A percentile compares a stretch with the other conserved stretches of the same genome.
These are phyloP conservation scores for Globisporangium heterothallicum DNA, from an alignment of 352 stramenopile species.

Conservation along the genomic window DNA sequence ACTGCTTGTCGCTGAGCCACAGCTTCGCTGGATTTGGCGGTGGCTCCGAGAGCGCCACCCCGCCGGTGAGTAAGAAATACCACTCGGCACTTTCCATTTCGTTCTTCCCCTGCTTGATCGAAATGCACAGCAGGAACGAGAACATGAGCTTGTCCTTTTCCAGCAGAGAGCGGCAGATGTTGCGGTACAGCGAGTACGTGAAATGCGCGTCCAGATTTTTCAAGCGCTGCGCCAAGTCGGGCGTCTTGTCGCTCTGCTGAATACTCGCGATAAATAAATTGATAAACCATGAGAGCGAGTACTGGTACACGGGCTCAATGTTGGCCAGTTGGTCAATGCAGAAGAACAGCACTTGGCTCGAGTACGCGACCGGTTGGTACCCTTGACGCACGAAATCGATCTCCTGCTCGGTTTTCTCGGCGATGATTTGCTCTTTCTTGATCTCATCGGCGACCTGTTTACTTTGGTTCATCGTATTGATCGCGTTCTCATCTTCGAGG, in stretches of 20 bases:
- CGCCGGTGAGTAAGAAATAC: conserved; percentile 93
- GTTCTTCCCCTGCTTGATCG: conserved; percentile 77
- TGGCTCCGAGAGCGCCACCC: conserved; percentile 85
- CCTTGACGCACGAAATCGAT: conserved; percentile 86
- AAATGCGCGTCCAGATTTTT: conserved; percentile 86
- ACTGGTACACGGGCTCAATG: conserved; percentile 93
- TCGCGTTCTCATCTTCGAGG: conserved; percentile 90
- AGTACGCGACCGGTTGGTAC: conserved; percentile 89
- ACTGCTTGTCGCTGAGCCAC: conserved; percentile 91
- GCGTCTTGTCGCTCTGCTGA: conserved; percentile 68
- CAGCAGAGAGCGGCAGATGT: conserved; percentile 89
- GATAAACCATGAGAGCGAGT: conserved; percentile 92
- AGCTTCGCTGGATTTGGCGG: conserved; percentile 85
- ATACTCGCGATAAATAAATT: conserved; percentile 90
- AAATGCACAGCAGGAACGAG: conserved; percentile 86
- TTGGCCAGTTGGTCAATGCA: conserved; percentile 92
- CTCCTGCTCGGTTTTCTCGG: conserved; percentile 87
- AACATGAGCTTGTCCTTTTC: conserved; percentile 95
- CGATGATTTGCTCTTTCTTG: conserved; percentile 89
- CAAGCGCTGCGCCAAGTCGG: conserved; percentile 72
- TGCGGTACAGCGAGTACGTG: conserved; percentile 90
- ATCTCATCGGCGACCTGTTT: conserved; percentile 91
- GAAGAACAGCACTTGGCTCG: conserved; percentile 92
- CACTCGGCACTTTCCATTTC: conserved; percentile 85
- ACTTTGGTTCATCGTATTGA: conserved; percentile 91